These are phyloP conservation scores for Dioscorea cayenensis DNA, from an alignment of 116 monocot genomes.

Conservation along the genomic window DNA sequence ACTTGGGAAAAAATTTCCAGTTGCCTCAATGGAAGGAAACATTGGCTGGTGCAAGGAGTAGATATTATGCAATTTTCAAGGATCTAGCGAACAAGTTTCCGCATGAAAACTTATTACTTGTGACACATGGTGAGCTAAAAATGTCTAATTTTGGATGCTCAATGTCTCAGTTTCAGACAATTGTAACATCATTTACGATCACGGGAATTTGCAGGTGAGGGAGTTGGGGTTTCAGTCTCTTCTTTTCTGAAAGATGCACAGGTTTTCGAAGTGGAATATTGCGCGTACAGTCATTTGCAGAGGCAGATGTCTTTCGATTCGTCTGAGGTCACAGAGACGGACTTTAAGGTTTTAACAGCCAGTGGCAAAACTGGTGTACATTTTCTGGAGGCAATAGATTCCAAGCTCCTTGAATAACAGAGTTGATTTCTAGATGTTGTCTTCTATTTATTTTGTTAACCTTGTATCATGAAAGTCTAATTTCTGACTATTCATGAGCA, in stretches of 20 bases:
- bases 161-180: not conserved
- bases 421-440: not conserved
- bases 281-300: constrained; percentile 49
- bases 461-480: not conserved
- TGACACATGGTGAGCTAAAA: constrained; percentile 63
- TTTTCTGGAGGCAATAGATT: not conserved
- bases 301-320: constrained; percentile 17
- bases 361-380: constrained; percentile 37
- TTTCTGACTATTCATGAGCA: not conserved
- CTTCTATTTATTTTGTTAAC: not conserved
- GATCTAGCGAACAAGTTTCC: constrained; percentile 81
- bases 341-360: constrained; percentile 34
- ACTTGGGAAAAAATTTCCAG: constrained; percentile 21
- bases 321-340: constrained; percentile 7
- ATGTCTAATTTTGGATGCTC: not conserved
- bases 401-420: not conserved
- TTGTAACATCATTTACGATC: not conserved
- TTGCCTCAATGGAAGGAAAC: constrained; percentile 66
- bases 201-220: constrained; percentile 45
- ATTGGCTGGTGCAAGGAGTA: constrained; percentile 39
- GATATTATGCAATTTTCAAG: constrained; percentile 48
- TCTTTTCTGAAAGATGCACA: constrained; percentile 24
- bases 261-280: constrained; percentile 67
- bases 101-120: constrained; percentile 69
- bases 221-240: constrained; percentile 53